A percentile compares a stretch with the other conserved stretches of the same genome.
Evolutionary conservation across 2,329 filamentous ascomycete species (phyloP).

Genomic region (Fusarium euwallaceae): DNA sequence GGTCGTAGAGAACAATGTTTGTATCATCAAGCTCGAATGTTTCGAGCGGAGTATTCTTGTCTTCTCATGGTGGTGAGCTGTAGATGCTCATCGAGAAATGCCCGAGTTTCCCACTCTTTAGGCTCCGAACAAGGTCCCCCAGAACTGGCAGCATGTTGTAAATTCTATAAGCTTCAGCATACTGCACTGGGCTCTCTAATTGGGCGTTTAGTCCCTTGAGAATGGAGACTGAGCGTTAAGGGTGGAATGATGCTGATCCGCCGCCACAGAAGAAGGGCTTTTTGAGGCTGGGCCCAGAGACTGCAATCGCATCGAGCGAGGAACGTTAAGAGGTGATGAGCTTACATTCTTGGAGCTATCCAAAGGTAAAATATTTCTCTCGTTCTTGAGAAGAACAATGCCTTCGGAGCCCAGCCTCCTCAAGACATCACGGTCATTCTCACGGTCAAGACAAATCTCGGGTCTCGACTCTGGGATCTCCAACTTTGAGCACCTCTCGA

Average conservation of each 20-base stretch:
- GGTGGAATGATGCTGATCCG: conserved; percentile 70
- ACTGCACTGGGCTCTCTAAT: background rate
- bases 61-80: conserved; percentile 64
- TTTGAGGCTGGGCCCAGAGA: conserved; percentile 70
- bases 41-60: conserved; percentile 64
- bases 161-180: conserved; percentile 66
- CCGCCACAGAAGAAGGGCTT: conserved; percentile 71
- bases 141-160: conserved; percentile 74
- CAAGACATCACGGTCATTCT: conserved; percentile 72
- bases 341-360: conserved; percentile 70
- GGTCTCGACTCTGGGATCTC: conserved; percentile 67
- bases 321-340: rapidly evolving
- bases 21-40: conserved; percentile 62
- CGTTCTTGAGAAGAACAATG: conserved; percentile 81
- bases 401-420: conserved; percentile 76
- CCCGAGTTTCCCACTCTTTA: conserved; percentile 64
- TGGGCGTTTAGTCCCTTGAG: conserved; percentile 65
- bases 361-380: conserved; percentile 72
- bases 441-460: conserved; percentile 67
- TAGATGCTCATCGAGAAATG: conserved; percentile 73
- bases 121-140: conserved; percentile 64
- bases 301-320: conserved; percentile 45
- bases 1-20: conserved; percentile 64
- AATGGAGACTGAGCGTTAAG: conserved; percentile 79
- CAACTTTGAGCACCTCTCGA: conserved; percentile 67